phyloP scores from a whole-genome alignment of 441 rosid genomes.

The Eutrema salsugineum region DNA sequence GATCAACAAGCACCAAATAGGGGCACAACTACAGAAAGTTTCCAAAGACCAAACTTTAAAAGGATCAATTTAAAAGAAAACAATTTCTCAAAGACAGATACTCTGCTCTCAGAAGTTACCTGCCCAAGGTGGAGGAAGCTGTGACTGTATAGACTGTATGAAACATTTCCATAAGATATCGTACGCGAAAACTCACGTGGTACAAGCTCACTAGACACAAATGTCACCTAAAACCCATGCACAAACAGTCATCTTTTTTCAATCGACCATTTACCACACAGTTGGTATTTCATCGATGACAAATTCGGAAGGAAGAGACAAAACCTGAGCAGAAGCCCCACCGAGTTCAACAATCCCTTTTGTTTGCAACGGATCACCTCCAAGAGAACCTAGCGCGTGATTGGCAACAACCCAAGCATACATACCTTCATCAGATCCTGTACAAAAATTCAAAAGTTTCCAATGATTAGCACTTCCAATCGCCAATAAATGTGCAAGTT shows the following conservation, averaged over 20 bases:
- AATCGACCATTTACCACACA: not conserved
- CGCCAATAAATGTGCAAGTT: not conserved
- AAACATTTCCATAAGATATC: slow-evolving; percentile 52
- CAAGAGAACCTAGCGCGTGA: slow-evolving; percentile 68
- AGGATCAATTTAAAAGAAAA: not conserved
- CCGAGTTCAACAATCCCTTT: slow-evolving; percentile 93
- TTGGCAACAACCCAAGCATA: slow-evolving; percentile 96
- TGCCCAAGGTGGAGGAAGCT: slow-evolving; percentile 89
- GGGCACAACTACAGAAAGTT: not conserved
- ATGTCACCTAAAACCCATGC: slow-evolving; percentile 61
- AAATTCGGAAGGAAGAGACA: slow-evolving; percentile 2
- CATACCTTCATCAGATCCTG: slow-evolving; percentile 90
- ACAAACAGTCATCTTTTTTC: not conserved
- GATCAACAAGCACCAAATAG: not conserved
- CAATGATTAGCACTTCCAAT: not conserved
- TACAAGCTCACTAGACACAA: slow-evolving; percentile 63
- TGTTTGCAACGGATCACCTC: slow-evolving; percentile 65
- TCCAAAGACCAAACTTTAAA: not conserved
- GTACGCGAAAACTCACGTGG: slow-evolving; percentile 62
- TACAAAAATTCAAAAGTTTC: not conserved
- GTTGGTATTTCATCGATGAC: not conserved
- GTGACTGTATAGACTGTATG: slow-evolving; percentile 79
- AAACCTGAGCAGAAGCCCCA: slow-evolving; percentile 93
- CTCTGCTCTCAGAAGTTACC: slow-evolving; percentile 38
- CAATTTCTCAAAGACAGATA: not conserved